Evolutionary conservation across 2,329 filamentous ascomycete species (phyloP), one percentile per base, ranked within the genome.

Genomic region (Trichophyton verrucosum): DNA sequence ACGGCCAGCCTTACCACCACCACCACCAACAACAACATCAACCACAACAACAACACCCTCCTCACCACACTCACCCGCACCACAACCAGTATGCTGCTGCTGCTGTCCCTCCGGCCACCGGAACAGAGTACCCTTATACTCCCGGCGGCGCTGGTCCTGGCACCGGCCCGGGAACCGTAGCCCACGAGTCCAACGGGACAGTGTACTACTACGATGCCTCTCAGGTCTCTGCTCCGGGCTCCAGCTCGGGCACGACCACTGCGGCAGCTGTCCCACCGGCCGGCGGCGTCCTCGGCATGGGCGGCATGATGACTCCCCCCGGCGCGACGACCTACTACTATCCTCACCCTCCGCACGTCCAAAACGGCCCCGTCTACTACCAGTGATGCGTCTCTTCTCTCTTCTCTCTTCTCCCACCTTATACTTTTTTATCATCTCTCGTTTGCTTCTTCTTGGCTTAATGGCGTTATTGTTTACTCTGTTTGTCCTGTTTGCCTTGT

Each of bases 111-210:
- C 49, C 49, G n/a, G 49, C 22, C n/a, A 7, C 58, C 71, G 64
- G 72, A 75, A 63, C 80, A 77, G 64, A 77, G 71, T 63, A 74
- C 75, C 60, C 70, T 72, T 49, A 42, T 7, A 27, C 55, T 9
- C 55, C 55, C 5, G 33, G n/a, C 8, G 30, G 55, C 4, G n/a
- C 30, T 17, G 9, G 9, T 13, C 33, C 33, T 38, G 51, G 51
- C n/a, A 17, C 88, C 84, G 68, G 78, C 84, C 20, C 53, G 13
- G 53, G 53, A 2, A 82, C 82, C 61, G 81, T 87, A 20, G 89
- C 90, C 0, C 91, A 96, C 72, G 92, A 97, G 76, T 86, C 86
- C 65, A 95, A 96, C 67, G 94, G 94, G 64, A 97, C 95, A 82
- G 91, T 96, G 0, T 97, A 95, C 73, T 99, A 96, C 72, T 91